These are phyloP conservation scores for Dactylella cylindrospora DNA, from an alignment of 2,329 filamentous ascomycete genomes.

Conservation along the genomic window DNA sequence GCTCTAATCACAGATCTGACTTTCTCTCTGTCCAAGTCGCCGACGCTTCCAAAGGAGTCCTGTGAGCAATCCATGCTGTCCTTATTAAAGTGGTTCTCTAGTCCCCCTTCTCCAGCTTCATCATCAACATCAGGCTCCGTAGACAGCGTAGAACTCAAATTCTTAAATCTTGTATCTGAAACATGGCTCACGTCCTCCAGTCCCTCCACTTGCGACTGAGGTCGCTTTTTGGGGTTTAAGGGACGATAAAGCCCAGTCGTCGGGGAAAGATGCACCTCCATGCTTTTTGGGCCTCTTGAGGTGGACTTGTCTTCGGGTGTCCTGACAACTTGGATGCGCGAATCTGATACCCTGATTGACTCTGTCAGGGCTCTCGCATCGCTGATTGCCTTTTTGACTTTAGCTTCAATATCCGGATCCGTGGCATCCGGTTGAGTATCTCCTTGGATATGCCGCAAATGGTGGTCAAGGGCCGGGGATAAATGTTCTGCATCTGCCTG, in stretches of 20 bases:
- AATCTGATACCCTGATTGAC: constrained; percentile 12
- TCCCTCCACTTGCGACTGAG: not conserved
- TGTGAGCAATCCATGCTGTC: constrained; percentile 24
- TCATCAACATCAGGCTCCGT: no score
- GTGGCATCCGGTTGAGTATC: constrained; percentile 30
- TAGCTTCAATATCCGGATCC: constrained; percentile 16
- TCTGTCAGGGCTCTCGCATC: constrained; percentile 19
- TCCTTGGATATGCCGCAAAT: constrained; percentile 15
- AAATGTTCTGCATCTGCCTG: constrained; percentile 14
- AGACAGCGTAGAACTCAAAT: no score
- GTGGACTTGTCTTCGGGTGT: constrained; percentile 5
- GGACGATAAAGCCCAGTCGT: not conserved
- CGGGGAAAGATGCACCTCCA: not conserved
- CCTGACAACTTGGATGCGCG: constrained; percentile 3
- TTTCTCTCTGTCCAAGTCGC: constrained; percentile 19
- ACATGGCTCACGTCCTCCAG: no score
- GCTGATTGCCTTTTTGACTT: constrained; percentile 25
- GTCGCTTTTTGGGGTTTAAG: not conserved
- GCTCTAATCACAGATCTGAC: constrained; percentile 19
- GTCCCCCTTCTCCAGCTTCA: no score
- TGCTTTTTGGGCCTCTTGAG: not conserved
- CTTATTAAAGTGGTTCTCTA: no score
- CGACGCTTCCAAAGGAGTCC: constrained; percentile 15
- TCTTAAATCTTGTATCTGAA: no score
- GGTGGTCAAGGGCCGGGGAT: not conserved